These are phyloP conservation scores for Trebouxia gelatinosa DNA, from an alignment of 163 green algal genomes.

Conservation along the genomic window DNA sequence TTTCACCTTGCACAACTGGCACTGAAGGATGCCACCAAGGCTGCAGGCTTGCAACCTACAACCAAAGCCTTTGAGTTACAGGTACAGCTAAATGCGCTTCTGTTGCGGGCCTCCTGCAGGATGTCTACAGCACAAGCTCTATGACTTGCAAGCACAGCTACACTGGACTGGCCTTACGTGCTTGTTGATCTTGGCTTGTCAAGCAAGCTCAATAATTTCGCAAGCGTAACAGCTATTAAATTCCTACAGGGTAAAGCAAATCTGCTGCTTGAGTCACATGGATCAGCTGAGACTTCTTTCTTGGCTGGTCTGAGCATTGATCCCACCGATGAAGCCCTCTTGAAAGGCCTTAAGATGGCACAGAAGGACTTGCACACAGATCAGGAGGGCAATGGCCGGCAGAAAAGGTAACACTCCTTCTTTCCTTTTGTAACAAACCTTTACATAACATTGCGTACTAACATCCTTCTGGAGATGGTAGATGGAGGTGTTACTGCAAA, in stretches of 20 bases:
- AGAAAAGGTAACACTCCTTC: background rate
- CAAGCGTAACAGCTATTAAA: background rate
- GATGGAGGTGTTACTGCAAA: no score
- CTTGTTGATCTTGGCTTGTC: background rate
- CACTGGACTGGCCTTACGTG: background rate
- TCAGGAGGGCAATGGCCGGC: background rate
- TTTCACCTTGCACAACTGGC: slow-evolving; percentile 51
- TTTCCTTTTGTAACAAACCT: background rate
- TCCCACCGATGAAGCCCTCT: slow-evolving; percentile 30
- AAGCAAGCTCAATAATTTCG: background rate
- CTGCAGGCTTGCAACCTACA: slow-evolving; percentile 26
- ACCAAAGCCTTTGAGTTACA: slow-evolving; percentile 29
- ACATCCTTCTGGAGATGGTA: no score
- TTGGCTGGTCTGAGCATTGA: slow-evolving; percentile 43
- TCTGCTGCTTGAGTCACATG: slow-evolving; percentile 61
- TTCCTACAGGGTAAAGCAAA: slow-evolving; percentile 46
- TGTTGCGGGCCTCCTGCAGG: background rate
- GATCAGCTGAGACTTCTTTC: slow-evolving; percentile 49
- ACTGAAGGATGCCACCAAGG: slow-evolving; percentile 51
- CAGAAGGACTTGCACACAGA: background rate
- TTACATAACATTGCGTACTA: background rate
- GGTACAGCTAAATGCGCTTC: slow-evolving; percentile 28
- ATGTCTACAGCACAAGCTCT: background rate
- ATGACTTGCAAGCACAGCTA: background rate
- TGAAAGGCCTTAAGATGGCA: slow-evolving; percentile 23